A percentile compares a stretch with the other conserved stretches of the same genome.
These are phyloP conservation scores for Isoetes engelmannii DNA, from an alignment of 83 land plant genomes.

Conservation along the genomic window DNA sequence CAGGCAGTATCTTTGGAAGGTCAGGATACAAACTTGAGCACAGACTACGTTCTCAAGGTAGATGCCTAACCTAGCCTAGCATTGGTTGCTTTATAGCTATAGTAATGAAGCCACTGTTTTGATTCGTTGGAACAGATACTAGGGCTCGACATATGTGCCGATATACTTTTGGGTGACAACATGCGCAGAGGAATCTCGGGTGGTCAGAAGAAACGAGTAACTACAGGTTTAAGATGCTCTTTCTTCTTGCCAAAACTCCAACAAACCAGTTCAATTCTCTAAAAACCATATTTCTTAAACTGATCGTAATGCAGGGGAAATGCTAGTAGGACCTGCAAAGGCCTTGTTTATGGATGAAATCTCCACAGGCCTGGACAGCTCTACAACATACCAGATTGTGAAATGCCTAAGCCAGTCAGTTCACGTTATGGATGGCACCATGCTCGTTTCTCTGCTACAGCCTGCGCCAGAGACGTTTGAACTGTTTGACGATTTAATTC, in stretches of 20 bases:
- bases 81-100: neutral
- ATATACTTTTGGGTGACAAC: neutral
- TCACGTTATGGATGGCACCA: constrained; percentile 35
- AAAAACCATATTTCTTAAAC: neutral
- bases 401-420: constrained; percentile 31
- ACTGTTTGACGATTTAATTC: constrained; percentile 35
- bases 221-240: constrained; percentile 3
- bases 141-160: constrained; percentile 5
- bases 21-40: constrained; percentile 23
- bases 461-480: constrained; percentile 47
- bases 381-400: constrained; percentile 41
- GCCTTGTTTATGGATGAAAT: constrained; percentile 42
- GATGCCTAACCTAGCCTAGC: neutral
- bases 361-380: constrained; percentile 40
- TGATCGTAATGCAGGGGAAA: constrained; percentile 27
- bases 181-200: constrained; percentile 13
- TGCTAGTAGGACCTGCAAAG: constrained; percentile 40
- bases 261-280: neutral
- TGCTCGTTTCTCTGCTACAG: constrained; percentile 39
- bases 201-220: constrained; percentile 22
- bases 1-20: constrained; percentile 38
- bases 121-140: neutral
- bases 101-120: neutral
- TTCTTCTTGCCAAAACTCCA: neutral
- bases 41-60: constrained; percentile 54